Percentiles rank a stretch among this genome's conserved stretches.
Evolutionary conservation across 768 basidiomycete species (phyloP).

Genomic region (Leccinum variicolor): DNA sequence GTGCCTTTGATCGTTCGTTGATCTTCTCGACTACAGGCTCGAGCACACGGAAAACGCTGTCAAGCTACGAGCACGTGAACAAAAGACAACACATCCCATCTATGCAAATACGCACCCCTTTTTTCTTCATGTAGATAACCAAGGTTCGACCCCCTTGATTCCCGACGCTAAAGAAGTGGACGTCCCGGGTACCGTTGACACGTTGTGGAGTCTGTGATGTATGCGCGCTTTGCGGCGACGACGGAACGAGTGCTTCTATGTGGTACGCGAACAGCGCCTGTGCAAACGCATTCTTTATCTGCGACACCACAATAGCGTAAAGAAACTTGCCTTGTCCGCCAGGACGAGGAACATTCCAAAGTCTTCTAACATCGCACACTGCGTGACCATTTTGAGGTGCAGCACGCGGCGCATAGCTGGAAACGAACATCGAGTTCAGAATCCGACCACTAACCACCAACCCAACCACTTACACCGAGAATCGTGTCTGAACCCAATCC

Average conservation of each 20-base stretch:
- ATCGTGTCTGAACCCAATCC: conserved; percentile 91
- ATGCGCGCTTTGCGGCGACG: conserved; percentile 64
- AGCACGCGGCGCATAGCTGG: conserved; percentile 89
- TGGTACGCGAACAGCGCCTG: conserved; percentile 90
- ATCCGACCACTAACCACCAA: neutral
- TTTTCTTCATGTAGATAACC: conserved; percentile 95
- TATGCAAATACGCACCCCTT: conserved; percentile 50
- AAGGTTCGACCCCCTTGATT: conserved; percentile 83
- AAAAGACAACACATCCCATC: conserved; percentile 5
- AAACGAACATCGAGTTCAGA: conserved; percentile 8
- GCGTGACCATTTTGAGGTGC: conserved; percentile 90
- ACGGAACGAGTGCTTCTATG: conserved; percentile 94
- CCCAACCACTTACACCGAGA: conserved; percentile 56
- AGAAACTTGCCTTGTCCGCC: conserved; percentile 70
- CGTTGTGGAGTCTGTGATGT: conserved; percentile 84
- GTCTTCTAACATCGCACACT: conserved; percentile 93
- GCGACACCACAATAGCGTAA: neutral
- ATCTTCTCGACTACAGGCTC: conserved; percentile 94
- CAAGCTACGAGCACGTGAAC: conserved; percentile 42
- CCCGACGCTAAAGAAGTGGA: conserved; percentile 95
- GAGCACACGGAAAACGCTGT: conserved; percentile 95
- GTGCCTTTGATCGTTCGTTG: conserved; percentile 69
- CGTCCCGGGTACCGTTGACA: conserved; percentile 85
- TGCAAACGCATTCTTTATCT: neutral
- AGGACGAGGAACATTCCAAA: conserved; percentile 96